phyloP scores from a whole-genome alignment of 2,329 filamentous ascomycete species.

The Nannizzia gypsea region DNA sequence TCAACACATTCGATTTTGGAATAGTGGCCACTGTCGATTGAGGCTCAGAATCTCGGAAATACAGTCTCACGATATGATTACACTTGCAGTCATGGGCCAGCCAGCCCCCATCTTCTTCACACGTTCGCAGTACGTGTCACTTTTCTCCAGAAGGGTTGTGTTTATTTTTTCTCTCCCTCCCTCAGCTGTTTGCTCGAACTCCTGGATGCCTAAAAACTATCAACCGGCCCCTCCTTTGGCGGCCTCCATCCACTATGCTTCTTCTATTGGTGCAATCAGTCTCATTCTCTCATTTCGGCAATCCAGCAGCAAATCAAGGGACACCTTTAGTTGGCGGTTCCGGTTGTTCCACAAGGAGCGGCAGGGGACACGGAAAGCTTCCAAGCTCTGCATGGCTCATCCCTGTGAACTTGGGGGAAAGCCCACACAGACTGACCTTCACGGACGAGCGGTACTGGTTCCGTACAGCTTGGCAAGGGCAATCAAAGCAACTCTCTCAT shows the following conservation, averaged over 20 bases:
- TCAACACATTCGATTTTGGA: not conserved
- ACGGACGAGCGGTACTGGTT: not conserved
- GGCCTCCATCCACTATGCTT: not conserved
- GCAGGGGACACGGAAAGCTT: constrained; percentile 1
- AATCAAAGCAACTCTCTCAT: not conserved
- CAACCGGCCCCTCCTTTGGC: not conserved
- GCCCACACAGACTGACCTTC: not conserved
- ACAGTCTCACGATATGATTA: not conserved
- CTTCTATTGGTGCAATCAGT: not conserved
- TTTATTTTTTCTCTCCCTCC: not conserved
- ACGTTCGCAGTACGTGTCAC: not conserved
- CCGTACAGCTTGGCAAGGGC: not conserved
- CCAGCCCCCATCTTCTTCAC: not conserved
- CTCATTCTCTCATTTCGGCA: not conserved
- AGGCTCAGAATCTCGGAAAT: not conserved
- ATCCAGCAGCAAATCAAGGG: not conserved
- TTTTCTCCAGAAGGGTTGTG: not conserved
- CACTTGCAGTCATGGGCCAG: not conserved
- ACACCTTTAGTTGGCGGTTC: not conserved
- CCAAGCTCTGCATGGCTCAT: not conserved
- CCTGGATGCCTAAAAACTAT: not conserved
- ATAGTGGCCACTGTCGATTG: not conserved
- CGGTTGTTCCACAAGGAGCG: constrained; percentile 1
- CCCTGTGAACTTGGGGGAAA: not conserved
- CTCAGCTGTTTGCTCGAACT: not conserved